Base-by-base conservation (phyloP, 805 yeast species). In the Spathaspora boniae region DNA sequence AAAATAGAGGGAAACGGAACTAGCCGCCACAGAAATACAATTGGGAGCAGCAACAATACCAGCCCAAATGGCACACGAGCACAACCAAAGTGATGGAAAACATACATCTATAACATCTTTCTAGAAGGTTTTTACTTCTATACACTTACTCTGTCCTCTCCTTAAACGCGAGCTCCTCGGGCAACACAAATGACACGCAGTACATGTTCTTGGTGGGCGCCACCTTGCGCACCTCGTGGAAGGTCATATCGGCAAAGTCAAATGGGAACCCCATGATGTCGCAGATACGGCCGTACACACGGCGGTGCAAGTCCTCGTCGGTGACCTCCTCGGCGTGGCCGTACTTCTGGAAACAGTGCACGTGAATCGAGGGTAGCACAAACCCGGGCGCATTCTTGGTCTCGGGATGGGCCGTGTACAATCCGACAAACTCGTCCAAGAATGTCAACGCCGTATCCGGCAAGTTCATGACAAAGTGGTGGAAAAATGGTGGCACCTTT, bases 131-230 rank as follows among this genome's bases (percentile, higher is more conserved):
- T 20, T 26, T 8, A 22, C 25, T 22, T 22, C 25, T 31, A 11
- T 18, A 6, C 33, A 19, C 9, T 14, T 21, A 26, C 16, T n/a
- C n/a, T n/a, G n/a, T n/a, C n/a, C n/a, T 19, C 26, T 48, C 45
- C 43, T 47, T 56, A 35, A 80, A 80, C 6, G 84, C 86, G 35
- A 82, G 78, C 39, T 72, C 77, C 46, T 68, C 70, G 0, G 95
- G 94, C 21, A 93, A 68, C 49, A 59, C 58, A 59, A 89, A 89
- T 5, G 88, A 69, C 3, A 87, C 84, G 60, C 97, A 87, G 55
- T 76, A 89, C 98, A 93, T 93, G 22, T 91, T 91, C 54, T 93
- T 93, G 5, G 97, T 86, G 4, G 98, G 98, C 1, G 98, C 91
- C 6, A 93, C 98, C 55, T 80, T 82, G 54, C 99, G 78, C 7